A percentile compares a stretch with the other conserved stretches of the same genome.
phyloP scores from a whole-genome alignment of 352 stramenopile genomes.

The Aphanomyces cochlioides region DNA sequence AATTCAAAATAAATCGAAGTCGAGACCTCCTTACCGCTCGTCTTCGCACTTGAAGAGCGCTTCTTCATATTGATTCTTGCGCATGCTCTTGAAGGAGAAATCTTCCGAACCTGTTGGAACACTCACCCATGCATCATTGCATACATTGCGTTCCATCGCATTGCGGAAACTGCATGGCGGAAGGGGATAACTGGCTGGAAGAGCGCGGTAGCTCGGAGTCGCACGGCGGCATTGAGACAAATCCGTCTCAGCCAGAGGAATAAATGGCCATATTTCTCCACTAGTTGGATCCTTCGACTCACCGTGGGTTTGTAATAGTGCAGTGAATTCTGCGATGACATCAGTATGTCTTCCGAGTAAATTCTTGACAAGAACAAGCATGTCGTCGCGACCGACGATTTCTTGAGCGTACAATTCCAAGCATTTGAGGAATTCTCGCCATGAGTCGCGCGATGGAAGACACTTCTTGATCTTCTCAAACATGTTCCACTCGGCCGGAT shows the following conservation, averaged over 20 bases:
- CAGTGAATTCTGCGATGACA: slow-evolving; percentile 76
- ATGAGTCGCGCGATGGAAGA: slow-evolving; percentile 89
- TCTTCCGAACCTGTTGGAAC: slow-evolving; percentile 98
- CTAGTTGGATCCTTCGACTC: slow-evolving; percentile 58
- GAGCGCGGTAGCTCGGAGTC: slow-evolving; percentile 95
- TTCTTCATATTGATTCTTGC: slow-evolving; percentile 99
- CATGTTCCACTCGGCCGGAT: slow-evolving; percentile 87
- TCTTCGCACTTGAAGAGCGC: slow-evolving; percentile 99
- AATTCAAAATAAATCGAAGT: slow-evolving; percentile 26
- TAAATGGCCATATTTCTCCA: slow-evolving; percentile 89
- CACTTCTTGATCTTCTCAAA: slow-evolving; percentile 95
- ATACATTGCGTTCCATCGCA: slow-evolving; percentile 86
- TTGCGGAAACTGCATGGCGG: slow-evolving; percentile 95
- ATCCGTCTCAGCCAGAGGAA: slow-evolving; percentile 89
- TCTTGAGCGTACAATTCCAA: slow-evolving; percentile 98
- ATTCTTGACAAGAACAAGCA: slow-evolving; percentile 84
- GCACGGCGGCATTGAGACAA: slow-evolving; percentile 85
- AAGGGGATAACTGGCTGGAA: slow-evolving; percentile 96
- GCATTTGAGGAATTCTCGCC: slow-evolving; percentile 98
- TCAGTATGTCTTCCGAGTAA: slow-evolving; percentile 84
- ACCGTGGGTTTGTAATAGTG: slow-evolving; percentile 66
- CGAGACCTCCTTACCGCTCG: slow-evolving; percentile 89
- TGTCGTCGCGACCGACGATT: slow-evolving; percentile 88
- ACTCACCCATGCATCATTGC: slow-evolving; percentile 97
- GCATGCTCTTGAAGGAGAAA: slow-evolving; percentile 98